Evolutionary conservation across 2,329 filamentous ascomycete genomes (phyloP).

Genomic region (Penicillium occitanis): DNA sequence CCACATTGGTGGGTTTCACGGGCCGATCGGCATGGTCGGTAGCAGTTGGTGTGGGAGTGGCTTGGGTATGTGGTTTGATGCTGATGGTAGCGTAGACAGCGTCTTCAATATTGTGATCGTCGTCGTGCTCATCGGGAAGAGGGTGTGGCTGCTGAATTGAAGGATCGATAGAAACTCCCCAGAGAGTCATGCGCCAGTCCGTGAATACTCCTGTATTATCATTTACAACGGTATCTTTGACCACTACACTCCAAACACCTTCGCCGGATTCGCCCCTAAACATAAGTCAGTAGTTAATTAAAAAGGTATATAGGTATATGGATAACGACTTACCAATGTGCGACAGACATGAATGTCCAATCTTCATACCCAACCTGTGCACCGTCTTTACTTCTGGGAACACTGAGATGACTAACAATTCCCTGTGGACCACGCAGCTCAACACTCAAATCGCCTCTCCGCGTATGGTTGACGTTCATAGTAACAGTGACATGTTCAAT

Average conservation of each 20-base stretch:
- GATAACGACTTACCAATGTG: constrained; percentile 71
- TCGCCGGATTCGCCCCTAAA: constrained; percentile 79
- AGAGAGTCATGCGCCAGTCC: constrained; percentile 92
- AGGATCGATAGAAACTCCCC: constrained; percentile 82
- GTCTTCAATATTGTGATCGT: constrained; percentile 73
- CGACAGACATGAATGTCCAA: constrained; percentile 99
- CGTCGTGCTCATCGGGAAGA: constrained; percentile 78
- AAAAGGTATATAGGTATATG: background rate
- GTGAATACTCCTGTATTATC: constrained; percentile 73
- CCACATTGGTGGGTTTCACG: constrained; percentile 53
- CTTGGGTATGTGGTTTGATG: constrained; percentile 50
- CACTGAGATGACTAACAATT: constrained; percentile 79
- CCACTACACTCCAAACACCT: constrained; percentile 86
- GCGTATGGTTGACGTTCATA: constrained; percentile 89
- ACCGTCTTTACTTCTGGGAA: constrained; percentile 68
- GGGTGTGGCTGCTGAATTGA: constrained; percentile 72
- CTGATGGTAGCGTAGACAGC: constrained; percentile 64
- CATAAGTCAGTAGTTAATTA: background rate
- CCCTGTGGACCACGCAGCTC: constrained; percentile 83
- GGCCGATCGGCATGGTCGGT: constrained; percentile 67
- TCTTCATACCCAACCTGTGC: constrained; percentile 73
- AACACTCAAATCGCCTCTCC: constrained; percentile 87
- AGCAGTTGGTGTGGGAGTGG: constrained; percentile 50
- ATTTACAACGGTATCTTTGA: constrained; percentile 82
- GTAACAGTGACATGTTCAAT: constrained; percentile 95